Base-by-base conservation (phyloP, 495 filamentous ascomycete genomes). In the Neurospora cerealis region DNA sequence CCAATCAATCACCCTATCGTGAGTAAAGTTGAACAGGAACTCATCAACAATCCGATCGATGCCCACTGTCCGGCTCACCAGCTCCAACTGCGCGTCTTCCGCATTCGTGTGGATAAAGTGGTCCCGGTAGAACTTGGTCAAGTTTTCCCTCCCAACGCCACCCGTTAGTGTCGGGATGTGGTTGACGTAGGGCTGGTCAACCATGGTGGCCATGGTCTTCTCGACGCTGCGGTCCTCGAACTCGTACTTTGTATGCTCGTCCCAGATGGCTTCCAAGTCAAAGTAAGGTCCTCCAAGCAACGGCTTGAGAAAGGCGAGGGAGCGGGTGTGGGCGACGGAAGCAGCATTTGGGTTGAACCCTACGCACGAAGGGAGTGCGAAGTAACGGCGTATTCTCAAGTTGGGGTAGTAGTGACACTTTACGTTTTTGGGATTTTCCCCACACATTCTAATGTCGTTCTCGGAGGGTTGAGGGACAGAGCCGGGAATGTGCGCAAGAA, bases 61-160 rank as follows among this genome's bases (percentile, higher is more conserved):
- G 5, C 87, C 88, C 17, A 89, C 83, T 0, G 93, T 96, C 19
- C 93, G 86, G 6, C 90, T 93, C 6, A 96, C 78, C 2, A 96
- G 86, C 54, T 92, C 89, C 73, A 95, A 86, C 37, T 81, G 83
- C 74, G 92, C 88, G 19, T 91, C 91, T 0, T 84, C 86, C 2
- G 93, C 91, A 40, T 94, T 89, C 70, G 85, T 84, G 17, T 89
- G 89, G 40, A 95, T 88, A 81, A 96, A 96, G 78, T 91, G 87
- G 19, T 93, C 80, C 1, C 87, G 86, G 78, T 96, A 96, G 79
- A 96, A 97, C 15, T 84, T 81, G 1, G 86, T 86, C n/a, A 96
- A 82, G 11, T 88, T 87, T 48, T 88, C 84, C 7, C 86, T 79
- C 0, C 94, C 94, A n/a, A 93, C 85, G 0, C 91, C 94, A 17